These are phyloP conservation scores for Rutstroemia sydowiana DNA, from an alignment of 2,329 filamentous ascomycete genomes.

Conservation along the genomic window DNA sequence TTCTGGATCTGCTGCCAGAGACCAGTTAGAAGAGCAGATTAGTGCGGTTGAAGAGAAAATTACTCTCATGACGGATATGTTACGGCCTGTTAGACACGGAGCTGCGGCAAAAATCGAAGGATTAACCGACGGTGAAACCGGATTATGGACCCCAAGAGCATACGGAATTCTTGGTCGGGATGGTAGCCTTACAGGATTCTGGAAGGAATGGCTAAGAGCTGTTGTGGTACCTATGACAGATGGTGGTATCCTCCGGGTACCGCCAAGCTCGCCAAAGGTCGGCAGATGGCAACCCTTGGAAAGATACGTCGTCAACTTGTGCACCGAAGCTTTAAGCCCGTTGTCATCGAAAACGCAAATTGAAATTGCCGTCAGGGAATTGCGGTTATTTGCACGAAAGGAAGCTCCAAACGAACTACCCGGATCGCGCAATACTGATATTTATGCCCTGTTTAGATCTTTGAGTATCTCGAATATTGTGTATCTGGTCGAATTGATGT, in stretches of 20 bases:
- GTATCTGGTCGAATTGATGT: constrained; percentile 83
- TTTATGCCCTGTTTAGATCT: constrained; percentile 87
- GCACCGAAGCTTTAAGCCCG: constrained; percentile 87
- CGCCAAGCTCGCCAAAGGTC: constrained; percentile 80
- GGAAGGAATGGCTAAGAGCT: constrained; percentile 97
- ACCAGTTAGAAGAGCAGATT: constrained; percentile 86
- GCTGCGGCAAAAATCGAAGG: constrained; percentile 97
- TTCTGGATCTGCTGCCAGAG: constrained; percentile 74
- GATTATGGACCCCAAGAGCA: constrained; percentile 88
- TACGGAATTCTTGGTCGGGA: constrained; percentile 91
- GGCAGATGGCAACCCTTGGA: constrained; percentile 95
- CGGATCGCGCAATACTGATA: constrained; percentile 80
- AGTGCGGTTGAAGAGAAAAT: constrained; percentile 97
- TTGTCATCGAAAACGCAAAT: constrained; percentile 93
- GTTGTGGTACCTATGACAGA: constrained; percentile 95
- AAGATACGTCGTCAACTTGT: constrained; percentile 93
- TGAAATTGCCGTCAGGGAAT: constrained; percentile 79
- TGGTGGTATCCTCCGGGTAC: constrained; percentile 72
- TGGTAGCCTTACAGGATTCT: constrained; percentile 76
- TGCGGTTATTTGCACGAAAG: constrained; percentile 86
- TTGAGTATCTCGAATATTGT: constrained; percentile 89
- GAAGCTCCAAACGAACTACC: constrained; percentile 91
- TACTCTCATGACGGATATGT: constrained; percentile 87
- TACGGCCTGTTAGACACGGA: constrained; percentile 85
- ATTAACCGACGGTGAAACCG: constrained; percentile 88